A percentile compares a stretch with the other conserved stretches of the same genome.
phyloP scores from a whole-genome alignment of 106 monocot species.

The Dioscorea dumetorum region DNA sequence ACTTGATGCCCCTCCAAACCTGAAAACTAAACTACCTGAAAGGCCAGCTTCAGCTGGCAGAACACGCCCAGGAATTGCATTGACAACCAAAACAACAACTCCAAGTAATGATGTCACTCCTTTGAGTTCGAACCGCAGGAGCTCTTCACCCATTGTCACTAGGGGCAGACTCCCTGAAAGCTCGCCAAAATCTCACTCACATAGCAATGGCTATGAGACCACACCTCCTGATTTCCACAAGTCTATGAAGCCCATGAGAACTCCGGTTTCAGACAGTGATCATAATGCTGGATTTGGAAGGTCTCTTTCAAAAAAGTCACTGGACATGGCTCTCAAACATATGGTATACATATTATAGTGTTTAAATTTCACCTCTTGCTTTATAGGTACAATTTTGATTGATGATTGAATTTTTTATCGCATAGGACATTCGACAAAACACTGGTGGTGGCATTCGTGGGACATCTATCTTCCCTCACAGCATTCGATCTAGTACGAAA shows the following conservation, averaged over 20 bases:
- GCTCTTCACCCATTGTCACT: conserved; percentile 33
- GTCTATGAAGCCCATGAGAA: conserved; percentile 14
- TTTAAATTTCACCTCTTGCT: too few relatives aligned
- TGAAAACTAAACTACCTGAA: conserved; percentile 72
- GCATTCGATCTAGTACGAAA: conserved; percentile 59
- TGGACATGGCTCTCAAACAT: conserved; percentile 92
- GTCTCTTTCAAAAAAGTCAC: conserved; percentile 85
- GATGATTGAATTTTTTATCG: too few relatives aligned
- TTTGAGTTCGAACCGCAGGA: conserved; percentile 26
- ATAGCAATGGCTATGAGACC: conserved; percentile 40
- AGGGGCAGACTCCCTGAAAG: conserved; percentile 66
- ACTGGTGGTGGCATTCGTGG: conserved; percentile 62
- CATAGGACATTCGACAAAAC: conserved; percentile 79
- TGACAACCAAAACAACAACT: conserved; percentile 27
- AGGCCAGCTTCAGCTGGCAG: conserved; percentile 74
- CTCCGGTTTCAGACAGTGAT: conserved; percentile 24
- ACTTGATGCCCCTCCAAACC: conserved; percentile 71
- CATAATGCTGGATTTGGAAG: conserved; percentile 79
- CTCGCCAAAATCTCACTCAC: conserved; percentile 20
- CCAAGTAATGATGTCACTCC: conserved; percentile 34
- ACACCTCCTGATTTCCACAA: conserved; percentile 29
- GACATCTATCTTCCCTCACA: conserved; percentile 83
- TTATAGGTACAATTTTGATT: too few relatives aligned
- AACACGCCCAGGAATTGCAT: conserved; percentile 51
- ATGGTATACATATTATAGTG: conserved; percentile 42